phyloP scores from a whole-genome alignment of 2,329 filamentous ascomycete genomes.

The Huntiella savannae region DNA sequence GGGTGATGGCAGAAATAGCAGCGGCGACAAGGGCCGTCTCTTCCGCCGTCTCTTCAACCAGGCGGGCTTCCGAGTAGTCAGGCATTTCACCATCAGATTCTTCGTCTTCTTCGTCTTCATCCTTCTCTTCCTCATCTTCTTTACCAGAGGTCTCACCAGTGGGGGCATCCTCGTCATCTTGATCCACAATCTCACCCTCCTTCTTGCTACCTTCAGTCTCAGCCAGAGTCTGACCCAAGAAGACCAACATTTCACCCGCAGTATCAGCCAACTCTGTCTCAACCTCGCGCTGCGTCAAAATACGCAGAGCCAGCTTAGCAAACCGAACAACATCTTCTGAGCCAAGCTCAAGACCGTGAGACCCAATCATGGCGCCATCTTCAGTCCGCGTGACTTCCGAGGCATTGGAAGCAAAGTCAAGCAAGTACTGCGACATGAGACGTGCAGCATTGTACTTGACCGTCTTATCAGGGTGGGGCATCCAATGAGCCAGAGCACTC shows the following conservation, averaged over 20 bases:
- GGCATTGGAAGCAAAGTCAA: slow-evolving; percentile 45
- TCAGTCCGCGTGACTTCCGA: slow-evolving; percentile 1
- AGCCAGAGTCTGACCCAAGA: slow-evolving; percentile 45
- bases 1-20: background rate
- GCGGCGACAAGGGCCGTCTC: slow-evolving; percentile 12
- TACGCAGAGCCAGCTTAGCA: slow-evolving; percentile 29
- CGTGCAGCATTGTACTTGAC: slow-evolving; percentile 62
- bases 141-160: slow-evolving; percentile 17
- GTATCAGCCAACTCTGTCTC: slow-evolving; percentile 62
- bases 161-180: slow-evolving; percentile 14
- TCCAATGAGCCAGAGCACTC: slow-evolving; percentile 45
- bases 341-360: slow-evolving; percentile 49
- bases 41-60: slow-evolving; percentile 16
- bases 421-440: slow-evolving; percentile 58
- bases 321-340: slow-evolving; percentile 43
- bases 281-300: slow-evolving; percentile 41
- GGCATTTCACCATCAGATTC: too few species aligned
- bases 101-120: slow-evolving; percentile 18
- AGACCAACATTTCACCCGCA: slow-evolving; percentile 62
- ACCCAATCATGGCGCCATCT: slow-evolving; percentile 45
- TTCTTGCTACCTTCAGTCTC: slow-evolving; percentile 14
- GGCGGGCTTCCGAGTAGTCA: too few species aligned
- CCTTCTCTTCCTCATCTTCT: slow-evolving; percentile 25
- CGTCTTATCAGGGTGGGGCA: slow-evolving; percentile 52
- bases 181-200: slow-evolving; percentile 21